Evolutionary conservation across 495 filamentous ascomycete genomes (phyloP), one percentile per base, ranked within the genome.

Genomic region (Amphirosellinia nigrospora): DNA sequence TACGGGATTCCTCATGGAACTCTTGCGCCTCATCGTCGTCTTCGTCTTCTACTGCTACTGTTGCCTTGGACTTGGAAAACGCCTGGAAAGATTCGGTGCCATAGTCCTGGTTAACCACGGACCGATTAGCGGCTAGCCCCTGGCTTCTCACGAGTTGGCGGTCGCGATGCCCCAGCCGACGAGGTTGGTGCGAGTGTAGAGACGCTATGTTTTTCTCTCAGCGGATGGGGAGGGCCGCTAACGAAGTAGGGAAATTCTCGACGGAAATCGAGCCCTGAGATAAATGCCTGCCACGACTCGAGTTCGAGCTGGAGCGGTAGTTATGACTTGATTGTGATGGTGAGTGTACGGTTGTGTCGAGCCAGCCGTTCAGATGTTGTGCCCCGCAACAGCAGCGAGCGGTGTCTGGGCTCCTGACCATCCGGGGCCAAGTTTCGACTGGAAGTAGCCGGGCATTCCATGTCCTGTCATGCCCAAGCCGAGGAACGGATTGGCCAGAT

Each of bases 391-490:
- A 8, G 93, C 93, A 1, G 93, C 92, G 0, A 97, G 86, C 4
- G 95, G 96, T 2, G 94, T 98, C 58, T 93, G 90, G 4, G 91
- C 89, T 1, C 96, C 95, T 2, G 94, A 93, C 43, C 97, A 84
- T 0, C 91, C 92, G 7, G 90, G 83, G 0, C 90, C 89, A 32
- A 97, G 88, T 30, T 93, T 92, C 2, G 94, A 89, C 79, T 97
- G 94, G 74, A 94, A 94, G 78, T 98, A 98, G 72, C 93, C 93
- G 0, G 92, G 91, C 63, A 97, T 92, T 3, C 92, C 92, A 9
- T 61, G 66, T 21, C 56, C 16, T 16, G 88, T 84, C 21, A 88
- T 85, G 52, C 91, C 88, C 15, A 91, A 81, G 63, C 91, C 88
- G 15, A 91, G 79, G 70, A 92, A 90, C 32, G 90, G 90, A 56